Evolutionary conservation across 2,329 filamentous ascomycete genomes (phyloP), one percentile per base, ranked within the genome.

Genomic region (Fusarium subglutinans): DNA sequence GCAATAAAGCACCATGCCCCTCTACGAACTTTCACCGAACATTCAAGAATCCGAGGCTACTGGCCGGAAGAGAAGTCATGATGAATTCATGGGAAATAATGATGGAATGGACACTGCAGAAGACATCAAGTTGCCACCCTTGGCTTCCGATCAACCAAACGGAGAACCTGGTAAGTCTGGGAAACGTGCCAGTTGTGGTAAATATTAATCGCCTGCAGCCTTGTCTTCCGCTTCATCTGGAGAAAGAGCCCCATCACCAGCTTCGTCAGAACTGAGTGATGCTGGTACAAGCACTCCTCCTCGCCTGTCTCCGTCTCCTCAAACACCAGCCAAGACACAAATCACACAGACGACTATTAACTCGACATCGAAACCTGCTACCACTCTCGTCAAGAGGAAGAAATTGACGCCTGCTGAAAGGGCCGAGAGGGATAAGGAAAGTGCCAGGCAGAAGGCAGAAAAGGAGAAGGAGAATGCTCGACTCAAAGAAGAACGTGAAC

Each of bases 11-110:
- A 55, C 64, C 70, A 89, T 88, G 87, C 84, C 87, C 77, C 81
- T 89, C 33, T 80, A 83, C 50, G 81, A 84, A 60, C 82, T 87
- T 77, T 86, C 87, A 24, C 79, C 83, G 18, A 88, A 89, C 69
- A 82, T 87, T 37, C 83, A 84, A 77, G 85, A 87, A 76, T 79
- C 82, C 30, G 85, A 87, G 57, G 74, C 79, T 26, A 80, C 79
- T 35, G 80, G 81, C 54, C 82, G 83, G 58, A 89, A 89, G 78
- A 81, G 86, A 66, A 84, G 80, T 47, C 85, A 87, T 72, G 82
- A 86, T 45, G 84, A 87, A 38, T 88, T 83, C 68, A 74, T 83
- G 6, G 81, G 79, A 15, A 79, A 83, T 30, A 69, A 80, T 28
- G 59, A 78, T n/a, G 78, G 79, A 59, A 55, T 70, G 30, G 78